A percentile compares a stretch with the other conserved stretches of the same genome.
phyloP scores from a whole-genome alignment of 495 filamentous ascomycete genomes.

The Penicillium simplicissimum region DNA sequence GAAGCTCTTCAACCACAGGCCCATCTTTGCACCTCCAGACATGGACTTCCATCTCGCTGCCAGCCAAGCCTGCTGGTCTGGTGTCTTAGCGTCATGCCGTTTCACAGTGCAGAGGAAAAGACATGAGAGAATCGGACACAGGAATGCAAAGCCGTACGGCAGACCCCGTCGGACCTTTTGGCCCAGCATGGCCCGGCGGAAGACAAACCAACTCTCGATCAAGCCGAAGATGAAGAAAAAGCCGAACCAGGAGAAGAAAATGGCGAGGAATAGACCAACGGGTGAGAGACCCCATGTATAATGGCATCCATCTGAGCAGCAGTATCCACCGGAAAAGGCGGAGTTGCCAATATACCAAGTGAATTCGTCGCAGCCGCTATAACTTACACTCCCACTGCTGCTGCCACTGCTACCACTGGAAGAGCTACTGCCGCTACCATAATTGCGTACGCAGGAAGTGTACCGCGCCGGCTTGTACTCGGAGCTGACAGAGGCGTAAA shows the following conservation, averaged over 20 bases:
- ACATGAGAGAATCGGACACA: slow-evolving; percentile 30
- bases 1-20: slow-evolving; percentile 44
- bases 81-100: slow-evolving; percentile 30
- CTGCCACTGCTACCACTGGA: background rate
- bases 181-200: slow-evolving; percentile 46
- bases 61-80: slow-evolving; percentile 27
- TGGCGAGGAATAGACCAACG: slow-evolving; percentile 32
- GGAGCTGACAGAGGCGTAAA: slow-evolving; percentile 25
- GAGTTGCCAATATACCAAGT: slow-evolving; percentile 14
- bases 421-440: background rate
- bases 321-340: slow-evolving; percentile 16
- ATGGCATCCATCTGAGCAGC: slow-evolving; percentile 20
- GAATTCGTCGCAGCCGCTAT: slow-evolving; percentile 15
- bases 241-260: slow-evolving; percentile 37
- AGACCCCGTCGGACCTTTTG: slow-evolving; percentile 39
- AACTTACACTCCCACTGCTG: background rate
- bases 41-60: slow-evolving; percentile 36
- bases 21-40: slow-evolving; percentile 27
- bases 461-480: slow-evolving; percentile 16
- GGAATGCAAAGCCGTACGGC: slow-evolving; percentile 40
- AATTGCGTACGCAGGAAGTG: slow-evolving; percentile 4
- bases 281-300: slow-evolving; percentile 28
- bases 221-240: slow-evolving; percentile 43
- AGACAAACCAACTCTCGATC: slow-evolving; percentile 45
- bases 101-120: slow-evolving; percentile 37